Conservation (phyloP, 2,329 filamentous ascomycete species). For the Huntiella savannae region DNA sequence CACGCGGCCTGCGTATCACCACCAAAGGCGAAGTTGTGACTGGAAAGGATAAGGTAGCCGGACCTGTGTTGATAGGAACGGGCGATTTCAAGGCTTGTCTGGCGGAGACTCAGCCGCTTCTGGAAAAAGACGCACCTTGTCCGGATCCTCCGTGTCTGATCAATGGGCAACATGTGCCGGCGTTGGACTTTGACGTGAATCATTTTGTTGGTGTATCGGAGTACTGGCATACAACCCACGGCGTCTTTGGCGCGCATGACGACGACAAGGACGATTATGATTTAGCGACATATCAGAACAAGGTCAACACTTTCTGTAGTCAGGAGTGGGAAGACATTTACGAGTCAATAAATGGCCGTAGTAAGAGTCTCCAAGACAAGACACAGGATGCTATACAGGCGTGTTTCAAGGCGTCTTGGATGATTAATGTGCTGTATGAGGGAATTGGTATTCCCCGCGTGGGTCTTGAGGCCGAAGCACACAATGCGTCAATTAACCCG, state of each 20-base stretch:
- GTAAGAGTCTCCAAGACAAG: constrained; percentile 60
- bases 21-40: constrained; percentile 43
- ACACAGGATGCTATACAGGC: constrained; percentile 65
- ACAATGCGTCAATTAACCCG: constrained; percentile 56
- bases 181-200: constrained; percentile 92
- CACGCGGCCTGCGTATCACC: constrained; percentile 53
- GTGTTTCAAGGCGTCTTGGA: constrained; percentile 96
- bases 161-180: constrained; percentile 79
- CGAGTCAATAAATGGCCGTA: constrained; percentile 40
- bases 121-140: constrained; percentile 79
- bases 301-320: constrained; percentile 69
- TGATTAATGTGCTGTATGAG: constrained; percentile 90
- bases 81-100: constrained; percentile 77
- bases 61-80: constrained; percentile 51
- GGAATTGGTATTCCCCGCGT: constrained; percentile 84
- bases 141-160: constrained; percentile 69
- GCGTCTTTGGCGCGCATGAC: constrained; percentile 46
- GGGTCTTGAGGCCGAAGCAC: constrained; percentile 44
- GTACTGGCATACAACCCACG: constrained; percentile 97
- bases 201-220: constrained; percentile 96
- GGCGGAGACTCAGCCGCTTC: constrained; percentile 59
- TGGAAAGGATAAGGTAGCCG: constrained; percentile 19
- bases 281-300: constrained; percentile 67
- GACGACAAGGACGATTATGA: constrained; percentile 42
- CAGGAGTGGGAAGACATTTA: constrained; percentile 66